Evolutionary conservation across 2,329 filamentous ascomycete genomes (phyloP).

Genomic region (Beauveria asiatica): DNA sequence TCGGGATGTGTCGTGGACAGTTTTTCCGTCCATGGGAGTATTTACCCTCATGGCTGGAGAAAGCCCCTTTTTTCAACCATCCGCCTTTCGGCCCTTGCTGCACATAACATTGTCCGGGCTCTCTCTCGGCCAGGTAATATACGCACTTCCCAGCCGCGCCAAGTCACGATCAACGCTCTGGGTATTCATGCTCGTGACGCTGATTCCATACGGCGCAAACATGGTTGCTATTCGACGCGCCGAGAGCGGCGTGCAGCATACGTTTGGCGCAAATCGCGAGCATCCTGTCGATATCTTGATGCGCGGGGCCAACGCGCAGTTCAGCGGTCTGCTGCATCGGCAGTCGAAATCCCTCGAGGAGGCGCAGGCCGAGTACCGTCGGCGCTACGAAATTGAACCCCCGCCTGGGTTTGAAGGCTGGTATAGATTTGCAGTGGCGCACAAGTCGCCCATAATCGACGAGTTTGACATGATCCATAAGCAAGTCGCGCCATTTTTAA

Average conservation of each 20-base stretch:
- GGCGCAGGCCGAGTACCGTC: constrained; percentile 33
- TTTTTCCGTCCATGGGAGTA: constrained; percentile 3
- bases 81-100: constrained; percentile 16
- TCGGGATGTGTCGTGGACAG: constrained; percentile 13
- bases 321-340: constrained; percentile 22
- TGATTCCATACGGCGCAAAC: constrained; percentile 25
- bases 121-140: constrained; percentile 23
- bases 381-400: constrained; percentile 33
- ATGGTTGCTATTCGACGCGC: constrained; percentile 17
- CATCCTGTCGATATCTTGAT: constrained; percentile 31
- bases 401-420: constrained; percentile 39
- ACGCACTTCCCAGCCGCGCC: constrained; percentile 23
- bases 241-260: constrained; percentile 8
- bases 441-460: constrained; percentile 39
- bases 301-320: constrained; percentile 19
- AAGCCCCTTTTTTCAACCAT: constrained; percentile 4
- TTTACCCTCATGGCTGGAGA: constrained; percentile 7
- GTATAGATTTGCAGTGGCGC: constrained; percentile 32
- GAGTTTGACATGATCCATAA: constrained; percentile 38
- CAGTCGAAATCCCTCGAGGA: constrained; percentile 30
- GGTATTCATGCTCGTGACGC: constrained; percentile 21
- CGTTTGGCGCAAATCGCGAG: constrained; percentile 6
- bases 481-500: constrained; percentile 31
- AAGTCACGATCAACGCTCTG: constrained; percentile 23
- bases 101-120: constrained; percentile 22